These are phyloP conservation scores for Rutstroemia sp. DNA, from an alignment of 2,329 filamentous ascomycete species.

Conservation along the genomic window DNA sequence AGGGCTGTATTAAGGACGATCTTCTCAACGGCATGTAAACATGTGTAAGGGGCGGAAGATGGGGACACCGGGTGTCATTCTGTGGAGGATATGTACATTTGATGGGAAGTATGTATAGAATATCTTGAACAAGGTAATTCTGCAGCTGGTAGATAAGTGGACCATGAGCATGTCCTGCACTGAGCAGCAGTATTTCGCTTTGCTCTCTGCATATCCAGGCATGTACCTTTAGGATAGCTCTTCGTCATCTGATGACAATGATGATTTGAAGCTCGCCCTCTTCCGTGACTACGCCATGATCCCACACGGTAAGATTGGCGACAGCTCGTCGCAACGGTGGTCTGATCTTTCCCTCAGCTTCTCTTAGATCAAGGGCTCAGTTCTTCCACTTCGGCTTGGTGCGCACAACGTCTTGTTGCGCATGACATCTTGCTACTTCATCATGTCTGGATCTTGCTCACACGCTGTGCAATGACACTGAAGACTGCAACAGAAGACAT, in stretches of 20 bases:
- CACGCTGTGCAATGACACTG: constrained; percentile 83
- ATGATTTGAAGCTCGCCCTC: too few species aligned
- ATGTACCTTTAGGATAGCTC: too few species aligned
- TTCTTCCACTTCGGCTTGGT: not conserved
- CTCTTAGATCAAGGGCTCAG: too few species aligned
- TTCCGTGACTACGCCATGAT: too few species aligned
- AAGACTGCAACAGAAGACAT: constrained; percentile 95
- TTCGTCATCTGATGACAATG: too few species aligned
- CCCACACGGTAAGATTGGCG: too few species aligned
- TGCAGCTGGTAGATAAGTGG: not conserved
- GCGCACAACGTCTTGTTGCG: not conserved
- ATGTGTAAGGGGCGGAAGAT: not conserved
- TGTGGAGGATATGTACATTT: not conserved
- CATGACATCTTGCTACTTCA: not conserved
- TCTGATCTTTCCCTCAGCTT: too few species aligned
- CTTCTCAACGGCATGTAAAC: not conserved
- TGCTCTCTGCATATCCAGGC: not conserved
- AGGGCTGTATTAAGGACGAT: not conserved
- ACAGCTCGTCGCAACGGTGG: too few species aligned
- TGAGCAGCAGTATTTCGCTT: not conserved
- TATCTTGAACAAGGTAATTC: not conserved
- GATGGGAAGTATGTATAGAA: not conserved
- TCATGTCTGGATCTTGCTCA: constrained; percentile 34
- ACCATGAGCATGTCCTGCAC: not conserved
- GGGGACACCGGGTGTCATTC: not conserved